These are phyloP conservation scores for Neofusicoccum parvum DNA, from an alignment of 2,329 filamentous ascomycete genomes.

Conservation along the genomic window DNA sequence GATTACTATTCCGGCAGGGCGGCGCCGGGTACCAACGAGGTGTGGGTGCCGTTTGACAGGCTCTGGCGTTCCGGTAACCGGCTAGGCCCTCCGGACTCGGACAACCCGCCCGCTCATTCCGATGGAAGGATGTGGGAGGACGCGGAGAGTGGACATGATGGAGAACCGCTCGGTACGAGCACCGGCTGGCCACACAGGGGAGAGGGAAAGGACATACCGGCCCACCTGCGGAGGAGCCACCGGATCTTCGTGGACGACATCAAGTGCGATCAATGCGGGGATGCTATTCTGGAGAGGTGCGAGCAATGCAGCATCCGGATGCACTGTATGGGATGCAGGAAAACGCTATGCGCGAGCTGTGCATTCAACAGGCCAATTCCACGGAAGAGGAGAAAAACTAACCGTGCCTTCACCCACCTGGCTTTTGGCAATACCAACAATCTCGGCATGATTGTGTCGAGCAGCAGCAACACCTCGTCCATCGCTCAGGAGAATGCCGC, in stretches of 20 bases:
- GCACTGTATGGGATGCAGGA: slow-evolving; percentile 63
- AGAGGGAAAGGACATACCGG: slow-evolving; percentile 57
- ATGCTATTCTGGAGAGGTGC: slow-evolving; percentile 57
- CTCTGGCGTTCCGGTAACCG: slow-evolving; percentile 63
- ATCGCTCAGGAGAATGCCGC: background rate
- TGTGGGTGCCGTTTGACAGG: slow-evolving; percentile 65
- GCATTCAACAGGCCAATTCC: slow-evolving; percentile 58
- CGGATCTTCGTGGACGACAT: slow-evolving; percentile 55
- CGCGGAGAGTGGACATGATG: slow-evolving; percentile 55
- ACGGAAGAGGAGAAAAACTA: slow-evolving; percentile 41
- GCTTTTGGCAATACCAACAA: slow-evolving; percentile 37
- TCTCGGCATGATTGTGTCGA: background rate
- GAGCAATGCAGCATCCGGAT: slow-evolving; percentile 64
- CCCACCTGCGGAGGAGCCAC: slow-evolving; percentile 58
- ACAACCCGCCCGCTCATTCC: slow-evolving; percentile 35
- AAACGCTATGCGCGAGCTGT: slow-evolving; percentile 62
- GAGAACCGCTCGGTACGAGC: slow-evolving; percentile 57
- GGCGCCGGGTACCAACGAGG: slow-evolving; percentile 57
- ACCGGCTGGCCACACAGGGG: slow-evolving; percentile 43
- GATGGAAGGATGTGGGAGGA: slow-evolving; percentile 61
- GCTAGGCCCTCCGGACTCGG: slow-evolving; percentile 48
- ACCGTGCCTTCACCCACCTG: slow-evolving; percentile 38
- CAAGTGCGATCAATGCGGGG: slow-evolving; percentile 57
- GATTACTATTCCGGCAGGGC: slow-evolving; percentile 60
- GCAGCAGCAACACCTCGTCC: background rate